Evolutionary conservation across 2,329 filamentous ascomycete species (phyloP), one percentile per base, ranked within the genome.

Genomic region (Sporothrix euskadiensis): DNA sequence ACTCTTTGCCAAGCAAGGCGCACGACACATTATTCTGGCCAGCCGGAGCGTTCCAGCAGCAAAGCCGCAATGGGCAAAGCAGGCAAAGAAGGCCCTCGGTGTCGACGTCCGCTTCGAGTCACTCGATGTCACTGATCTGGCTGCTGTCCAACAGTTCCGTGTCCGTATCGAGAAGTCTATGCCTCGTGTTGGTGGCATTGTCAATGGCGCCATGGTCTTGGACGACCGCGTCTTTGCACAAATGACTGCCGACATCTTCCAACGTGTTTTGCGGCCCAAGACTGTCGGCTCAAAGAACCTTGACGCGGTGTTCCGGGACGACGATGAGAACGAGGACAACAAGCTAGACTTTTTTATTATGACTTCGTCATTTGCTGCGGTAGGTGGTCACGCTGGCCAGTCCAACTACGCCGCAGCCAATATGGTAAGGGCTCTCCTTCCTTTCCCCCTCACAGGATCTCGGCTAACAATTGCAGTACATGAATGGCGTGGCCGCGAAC

Each of bases 171-270:
- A 74, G 0, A 6, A 66, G 7, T 74, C 73, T 0, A 76, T 80
- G 75, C 81, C 81, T 0, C 78, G 78, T 0, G 78, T 83, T 0
- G 83, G 78, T 2, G 83, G 83, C 19, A 75, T 85, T 6, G 79
- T 83, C 74, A 84, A 85, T 75, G 83, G 83, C 7, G 83, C 83
- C 71, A 85, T 85, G 83, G 81, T 85, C 2, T 80, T 84, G 2
- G 82, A 84, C 5, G 83, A 85, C 75, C 78, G 80, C 7, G 79
- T 83, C 16, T 84, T 84, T 71, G 78, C 82, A 0, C 78, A 83
- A 71, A 84, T 85, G 83, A 80, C 80, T 1, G 59, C 80, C 9
- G 79, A 80, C 0, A 81, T 79, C 0, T 81, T 83, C 75, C 74
- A 80, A 2, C 79, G 82, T 1, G 83, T 84, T 8, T 78, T 84